Conservation (phyloP, 2,329 filamentous ascomycete species). For the Colletotrichum truncatum region DNA sequence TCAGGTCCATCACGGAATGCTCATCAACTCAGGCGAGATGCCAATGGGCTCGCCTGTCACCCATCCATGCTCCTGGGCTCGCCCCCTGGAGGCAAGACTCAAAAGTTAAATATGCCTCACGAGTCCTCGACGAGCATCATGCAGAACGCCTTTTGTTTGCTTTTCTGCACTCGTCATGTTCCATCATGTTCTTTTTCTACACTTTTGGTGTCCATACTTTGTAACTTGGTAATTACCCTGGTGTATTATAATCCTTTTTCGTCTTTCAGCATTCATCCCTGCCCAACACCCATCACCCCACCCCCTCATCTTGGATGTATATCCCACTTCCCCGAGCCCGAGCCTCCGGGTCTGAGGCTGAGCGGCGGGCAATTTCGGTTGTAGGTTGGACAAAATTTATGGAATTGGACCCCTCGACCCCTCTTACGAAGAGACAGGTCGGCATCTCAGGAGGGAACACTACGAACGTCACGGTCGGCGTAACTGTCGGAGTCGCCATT, state of each 20-base stretch:
- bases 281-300: background rate
- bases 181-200: background rate
- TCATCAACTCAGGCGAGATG: conserved; percentile 3
- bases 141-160: background rate
- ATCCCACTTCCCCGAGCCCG: conserved; percentile 18
- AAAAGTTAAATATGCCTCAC: conserved; percentile 25
- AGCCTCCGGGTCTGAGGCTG: background rate
- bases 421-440: conserved; percentile 16
- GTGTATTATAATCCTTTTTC: background rate
- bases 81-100: background rate
- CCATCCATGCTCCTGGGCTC: background rate
- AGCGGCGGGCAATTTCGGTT: background rate
- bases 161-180: conserved; percentile 10
- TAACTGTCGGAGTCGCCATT: conserved; percentile 52
- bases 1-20: conserved; percentile 13
- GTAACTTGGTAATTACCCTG: background rate
- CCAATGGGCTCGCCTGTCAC: background rate
- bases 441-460: conserved; percentile 34
- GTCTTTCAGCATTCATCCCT: background rate
- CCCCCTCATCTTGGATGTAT: conserved; percentile 20
- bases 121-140: background rate
- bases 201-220: conserved; percentile 1
- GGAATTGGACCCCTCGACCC: background rate
- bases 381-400: background rate
- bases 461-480: conserved; percentile 52